phyloP scores from a whole-genome alignment of 2,329 filamentous ascomycete species.

The Pseudogymnoascus sp. region DNA sequence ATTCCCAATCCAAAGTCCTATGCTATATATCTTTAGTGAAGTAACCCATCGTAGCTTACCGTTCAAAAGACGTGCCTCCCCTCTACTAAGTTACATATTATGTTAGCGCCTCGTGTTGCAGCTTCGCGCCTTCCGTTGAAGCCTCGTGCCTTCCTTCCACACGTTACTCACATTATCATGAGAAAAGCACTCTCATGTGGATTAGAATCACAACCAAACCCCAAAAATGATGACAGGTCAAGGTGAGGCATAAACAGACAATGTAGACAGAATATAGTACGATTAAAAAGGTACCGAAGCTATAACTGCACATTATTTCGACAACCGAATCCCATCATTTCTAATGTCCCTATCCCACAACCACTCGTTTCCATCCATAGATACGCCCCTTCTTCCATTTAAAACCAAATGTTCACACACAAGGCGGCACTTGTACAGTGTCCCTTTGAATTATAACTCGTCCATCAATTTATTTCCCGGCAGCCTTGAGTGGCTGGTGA shows the following conservation, averaged over 20 bases:
- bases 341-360: background rate
- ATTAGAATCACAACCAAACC: background rate
- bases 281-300: background rate
- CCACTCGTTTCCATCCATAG: background rate
- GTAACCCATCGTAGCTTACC: background rate
- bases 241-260: background rate
- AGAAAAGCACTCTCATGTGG: background rate
- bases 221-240: background rate
- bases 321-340: background rate
- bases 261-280: background rate
- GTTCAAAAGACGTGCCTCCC: background rate
- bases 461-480: background rate
- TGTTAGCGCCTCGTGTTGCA: background rate
- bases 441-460: background rate
- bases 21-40: background rate
- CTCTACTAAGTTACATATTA: background rate
- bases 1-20: too few relatives aligned
- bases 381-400: background rate
- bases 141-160: background rate
- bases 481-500: background rate
- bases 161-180: background rate
- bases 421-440: background rate
- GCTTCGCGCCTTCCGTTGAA: background rate
- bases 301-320: slow-evolving; percentile 1
- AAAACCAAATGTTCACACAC: background rate